A percentile compares a stretch with the other conserved stretches of the same genome.
Evolutionary conservation across 2,329 filamentous ascomycete genomes (phyloP).

Genomic region (Sarocladium kiliense): DNA sequence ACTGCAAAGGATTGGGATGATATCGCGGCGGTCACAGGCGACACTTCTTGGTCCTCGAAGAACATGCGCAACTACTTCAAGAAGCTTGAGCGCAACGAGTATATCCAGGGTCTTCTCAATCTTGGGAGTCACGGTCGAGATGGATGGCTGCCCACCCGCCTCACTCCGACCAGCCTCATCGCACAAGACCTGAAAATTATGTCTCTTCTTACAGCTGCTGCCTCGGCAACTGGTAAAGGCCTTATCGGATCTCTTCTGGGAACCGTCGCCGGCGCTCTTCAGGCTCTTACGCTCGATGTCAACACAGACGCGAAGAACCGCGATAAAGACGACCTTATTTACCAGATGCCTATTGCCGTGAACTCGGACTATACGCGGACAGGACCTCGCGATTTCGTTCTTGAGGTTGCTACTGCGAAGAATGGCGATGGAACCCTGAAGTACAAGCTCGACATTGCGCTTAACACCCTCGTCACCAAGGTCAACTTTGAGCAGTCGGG

Average conservation of each 20-base stretch:
- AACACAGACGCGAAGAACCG: conserved; percentile 35
- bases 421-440: conserved; percentile 38
- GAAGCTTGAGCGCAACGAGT: conserved; percentile 50
- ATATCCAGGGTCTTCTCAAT: conserved; percentile 22
- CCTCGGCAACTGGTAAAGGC: conserved; percentile 16
- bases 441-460: conserved; percentile 30
- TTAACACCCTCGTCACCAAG: conserved; percentile 32
- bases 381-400: conserved; percentile 45
- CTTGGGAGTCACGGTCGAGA: conserved; percentile 16
- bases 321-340: conserved; percentile 38
- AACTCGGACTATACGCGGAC: conserved; percentile 31
- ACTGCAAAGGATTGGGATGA: conserved; percentile 26
- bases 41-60: conserved; percentile 49
- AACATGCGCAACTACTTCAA: conserved; percentile 58
- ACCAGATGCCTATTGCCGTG: conserved; percentile 40
- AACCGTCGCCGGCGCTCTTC: conserved; percentile 11
- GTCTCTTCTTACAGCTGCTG: conserved; percentile 28
- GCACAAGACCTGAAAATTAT: conserved; percentile 38
- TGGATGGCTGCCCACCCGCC: conserved; percentile 26
- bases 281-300: conserved; percentile 35
- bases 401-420: conserved; percentile 40
- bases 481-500: conserved; percentile 14
- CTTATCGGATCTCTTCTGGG: conserved; percentile 14
- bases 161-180: conserved; percentile 40
- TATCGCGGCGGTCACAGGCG: conserved; percentile 53